Conservation (phyloP, 805 yeast genomes). For the Wickerhamia fluorescens region DNA sequence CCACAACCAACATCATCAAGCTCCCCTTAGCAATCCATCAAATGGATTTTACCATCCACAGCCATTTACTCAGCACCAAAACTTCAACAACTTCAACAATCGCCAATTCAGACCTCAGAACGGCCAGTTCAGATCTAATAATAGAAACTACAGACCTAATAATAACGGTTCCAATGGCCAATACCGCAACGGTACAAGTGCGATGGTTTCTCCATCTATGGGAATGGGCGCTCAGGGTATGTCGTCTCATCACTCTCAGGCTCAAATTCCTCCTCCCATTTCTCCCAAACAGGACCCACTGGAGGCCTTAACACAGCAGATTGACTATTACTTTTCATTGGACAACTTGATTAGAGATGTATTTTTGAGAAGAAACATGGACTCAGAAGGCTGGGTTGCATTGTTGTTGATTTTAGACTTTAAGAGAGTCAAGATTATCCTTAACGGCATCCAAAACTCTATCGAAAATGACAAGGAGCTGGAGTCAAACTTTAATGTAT, state of each 20-base stretch:
- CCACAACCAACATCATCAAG: constrained; percentile 10
- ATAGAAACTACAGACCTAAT: constrained; percentile 6
- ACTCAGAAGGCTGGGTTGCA: constrained; percentile 65
- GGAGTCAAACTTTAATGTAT: constrained; percentile 28
- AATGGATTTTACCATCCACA: constrained; percentile 29
- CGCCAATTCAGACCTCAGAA: constrained; percentile 20
- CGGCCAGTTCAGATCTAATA: constrained; percentile 14
- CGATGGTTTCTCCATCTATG: constrained; percentile 11
- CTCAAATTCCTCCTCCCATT: constrained; percentile 39
- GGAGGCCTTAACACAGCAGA: constrained; percentile 48
- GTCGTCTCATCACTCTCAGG: constrained; percentile 13
- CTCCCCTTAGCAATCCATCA: constrained; percentile 2
- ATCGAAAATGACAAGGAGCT: constrained; percentile 19
- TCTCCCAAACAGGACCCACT: constrained; percentile 41
- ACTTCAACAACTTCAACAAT: constrained; percentile 18
- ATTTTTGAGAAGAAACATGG: constrained; percentile 77
- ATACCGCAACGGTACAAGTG: constrained; percentile 14
- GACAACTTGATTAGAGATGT: constrained; percentile 85
- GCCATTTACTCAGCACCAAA: constrained; percentile 18
- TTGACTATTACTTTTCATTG: constrained; percentile 84
- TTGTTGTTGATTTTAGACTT: constrained; percentile 58
- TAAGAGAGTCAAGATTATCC: constrained; percentile 61
- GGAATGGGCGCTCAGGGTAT: constrained; percentile 2
- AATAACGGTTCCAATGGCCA: constrained; percentile 8
- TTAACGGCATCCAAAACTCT: constrained; percentile 32